Conservation (phyloP, 345 rosid species). For the Salix caprea region DNA sequence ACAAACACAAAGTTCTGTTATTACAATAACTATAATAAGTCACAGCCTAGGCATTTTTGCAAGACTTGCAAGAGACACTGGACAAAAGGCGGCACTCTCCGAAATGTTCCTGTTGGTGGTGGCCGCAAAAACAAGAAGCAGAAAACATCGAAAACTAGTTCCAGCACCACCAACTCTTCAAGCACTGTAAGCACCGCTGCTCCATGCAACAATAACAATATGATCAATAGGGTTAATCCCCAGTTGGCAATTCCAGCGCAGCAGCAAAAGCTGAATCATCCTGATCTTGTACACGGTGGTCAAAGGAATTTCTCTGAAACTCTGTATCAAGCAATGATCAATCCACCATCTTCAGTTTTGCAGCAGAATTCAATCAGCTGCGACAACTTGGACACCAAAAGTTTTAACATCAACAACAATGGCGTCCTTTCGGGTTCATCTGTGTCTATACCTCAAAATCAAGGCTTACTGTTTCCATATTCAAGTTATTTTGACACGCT, state of each 20-base stretch:
- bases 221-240: conserved; percentile 14
- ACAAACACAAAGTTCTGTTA: conserved; percentile 88
- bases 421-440: conserved; percentile 16
- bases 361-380: conserved; percentile 23
- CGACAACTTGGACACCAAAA: conserved; percentile 10
- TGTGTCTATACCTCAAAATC: conserved; percentile 20
- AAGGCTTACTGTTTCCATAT: conserved; percentile 22
- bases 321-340: conserved; percentile 20
- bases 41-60: conserved; percentile 90
- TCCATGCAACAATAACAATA: neutral
- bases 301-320: conserved; percentile 22
- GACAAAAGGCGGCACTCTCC: conserved; percentile 87
- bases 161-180: neutral
- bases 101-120: conserved; percentile 87
- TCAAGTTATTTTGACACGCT: conserved; percentile 25
- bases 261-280: conserved; percentile 26
- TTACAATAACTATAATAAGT: conserved; percentile 80
- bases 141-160: conserved; percentile 25
- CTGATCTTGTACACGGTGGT: conserved; percentile 17
- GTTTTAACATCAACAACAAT: conserved; percentile 5
- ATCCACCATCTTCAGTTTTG: conserved; percentile 19
- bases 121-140: conserved; percentile 73
- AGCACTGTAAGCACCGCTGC: neutral
- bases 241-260: conserved; percentile 20
- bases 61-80: conserved; percentile 91